Evolutionary conservation across 2,329 filamentous ascomycete species (phyloP), one percentile per base, ranked within the genome.

Genomic region (Ploettnerulaceae sp.): DNA sequence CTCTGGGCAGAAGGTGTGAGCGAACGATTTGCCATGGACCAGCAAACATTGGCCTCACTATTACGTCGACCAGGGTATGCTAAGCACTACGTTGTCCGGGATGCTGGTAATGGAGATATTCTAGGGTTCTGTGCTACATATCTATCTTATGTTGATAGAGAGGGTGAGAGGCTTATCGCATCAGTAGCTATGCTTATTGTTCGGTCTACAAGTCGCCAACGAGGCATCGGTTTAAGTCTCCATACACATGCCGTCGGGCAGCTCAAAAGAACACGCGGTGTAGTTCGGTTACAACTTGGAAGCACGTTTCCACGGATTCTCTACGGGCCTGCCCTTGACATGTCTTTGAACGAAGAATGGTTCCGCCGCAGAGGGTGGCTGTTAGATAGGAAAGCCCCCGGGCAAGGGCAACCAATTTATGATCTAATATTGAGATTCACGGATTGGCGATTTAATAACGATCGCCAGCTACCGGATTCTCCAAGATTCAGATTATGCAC

Each of bases 41-140:
- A 59, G 14, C 62, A 64, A 33, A 62, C 63, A 3, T 65, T 81
- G 4, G 66, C 67, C 20, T 66, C 67, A 2, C 59, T 81, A 1
- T 67, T 82, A 3, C 66, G 70, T 47, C 71, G 76, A 32, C 71
- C 75, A 45, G 77, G 76, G 29, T 81, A 77, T 51, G 69, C 71
- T 7, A 75, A 74, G 66, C 76, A 81, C 61, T 77, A 76, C 52
- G 65, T 78, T 22, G 74, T 80, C 21, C 70, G 71, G 38, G 69
- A 74, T n/a, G 68, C 72, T 2, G 61, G 60, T 8, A 69, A 62
- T 3, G 61, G 61, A 6, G 66, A 68, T 26, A 55, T 76, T 18
- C 58, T 81, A 28, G 78, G 77, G 0, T 81, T 81, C 51, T 81
- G 77, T 56, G 76, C 77, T 7, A 80, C 77, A 7, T 81, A 76